Evolutionary conservation across 352 stramenopile species (phyloP).

Genomic region (Aphanomyces euteiches): DNA sequence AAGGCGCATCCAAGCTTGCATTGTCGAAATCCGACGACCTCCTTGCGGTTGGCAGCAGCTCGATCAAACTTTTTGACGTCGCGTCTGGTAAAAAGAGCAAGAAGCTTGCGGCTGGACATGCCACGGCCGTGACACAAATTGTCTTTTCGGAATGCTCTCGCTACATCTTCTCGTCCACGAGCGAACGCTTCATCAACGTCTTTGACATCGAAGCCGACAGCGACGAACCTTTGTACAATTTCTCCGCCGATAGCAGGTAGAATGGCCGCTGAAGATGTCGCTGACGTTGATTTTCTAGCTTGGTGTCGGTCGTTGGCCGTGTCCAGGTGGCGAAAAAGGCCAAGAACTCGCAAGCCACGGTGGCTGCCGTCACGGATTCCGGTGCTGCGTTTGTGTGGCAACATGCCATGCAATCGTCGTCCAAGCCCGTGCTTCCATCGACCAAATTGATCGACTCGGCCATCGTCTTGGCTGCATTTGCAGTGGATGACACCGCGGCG

Average conservation of each 20-base stretch:
- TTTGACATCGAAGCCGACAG: conserved; percentile 64
- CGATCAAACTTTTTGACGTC: conserved; percentile 72
- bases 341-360: conserved; percentile 52
- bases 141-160: conserved; percentile 56
- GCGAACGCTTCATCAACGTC: conserved; percentile 78
- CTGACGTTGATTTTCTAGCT: conserved; percentile 30
- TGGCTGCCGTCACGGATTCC: conserved; percentile 53
- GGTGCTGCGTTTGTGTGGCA: conserved; percentile 70
- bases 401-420: conserved; percentile 42
- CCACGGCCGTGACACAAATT: conserved; percentile 68
- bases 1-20: conserved; percentile 58
- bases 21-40: conserved; percentile 61
- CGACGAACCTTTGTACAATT: conserved; percentile 65
- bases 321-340: conserved; percentile 31
- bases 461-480: conserved; percentile 33
- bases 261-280: neutral
- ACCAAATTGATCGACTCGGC: conserved; percentile 43
- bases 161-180: conserved; percentile 70
- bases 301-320: conserved; percentile 46
- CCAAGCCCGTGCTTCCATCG: conserved; percentile 61
- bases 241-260: conserved; percentile 42
- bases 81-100: conserved; percentile 72
- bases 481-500: conserved; percentile 33
- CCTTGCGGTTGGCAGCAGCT: conserved; percentile 57
- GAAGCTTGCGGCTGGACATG: conserved; percentile 68